Percentiles rank a stretch among this genome's conserved stretches.
phyloP scores from a whole-genome alignment of 2,329 filamentous ascomycete genomes.

The Scedosporium boydii region DNA sequence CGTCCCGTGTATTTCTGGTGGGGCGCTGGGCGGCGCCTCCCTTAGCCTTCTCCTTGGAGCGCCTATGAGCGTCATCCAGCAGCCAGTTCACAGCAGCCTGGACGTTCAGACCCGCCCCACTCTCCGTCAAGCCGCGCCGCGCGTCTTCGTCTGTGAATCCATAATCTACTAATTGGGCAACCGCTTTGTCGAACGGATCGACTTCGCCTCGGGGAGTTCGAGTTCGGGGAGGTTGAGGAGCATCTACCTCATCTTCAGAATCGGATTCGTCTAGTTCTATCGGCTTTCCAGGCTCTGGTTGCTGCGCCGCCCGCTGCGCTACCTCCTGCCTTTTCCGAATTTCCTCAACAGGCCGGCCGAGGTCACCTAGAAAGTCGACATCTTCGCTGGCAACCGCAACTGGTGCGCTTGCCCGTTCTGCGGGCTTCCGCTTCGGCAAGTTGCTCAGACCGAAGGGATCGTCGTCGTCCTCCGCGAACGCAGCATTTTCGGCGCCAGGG shows the following conservation, averaged over 20 bases:
- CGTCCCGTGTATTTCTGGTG: background rate
- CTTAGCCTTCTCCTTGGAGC: conserved; percentile 64
- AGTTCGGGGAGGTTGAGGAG: background rate
- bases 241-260: conserved; percentile 31
- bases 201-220: conserved; percentile 13
- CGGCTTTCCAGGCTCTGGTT: conserved; percentile 43
- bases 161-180: conserved; percentile 89
- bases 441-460: conserved; percentile 77
- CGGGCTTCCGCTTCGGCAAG: background rate
- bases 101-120: conserved; percentile 68
- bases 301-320: conserved; percentile 24
- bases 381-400: conserved; percentile 33
- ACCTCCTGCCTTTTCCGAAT: conserved; percentile 38
- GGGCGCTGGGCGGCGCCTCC: conserved; percentile 12
- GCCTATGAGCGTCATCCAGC: conserved; percentile 79
- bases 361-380: conserved; percentile 56
- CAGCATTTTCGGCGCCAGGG: conserved; percentile 18
- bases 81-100: conserved; percentile 84
- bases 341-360: conserved; percentile 56
- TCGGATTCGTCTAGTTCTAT: conserved; percentile 42
- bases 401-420: background rate
- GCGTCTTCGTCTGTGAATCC: conserved; percentile 83
- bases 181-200: conserved; percentile 58
- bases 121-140: conserved; percentile 69
- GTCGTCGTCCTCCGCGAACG: conserved; percentile 60